Evolutionary conservation across 2,329 filamentous ascomycete genomes (phyloP), one percentile per base, ranked within the genome.

Genomic region (Acrocalymma vagum): DNA sequence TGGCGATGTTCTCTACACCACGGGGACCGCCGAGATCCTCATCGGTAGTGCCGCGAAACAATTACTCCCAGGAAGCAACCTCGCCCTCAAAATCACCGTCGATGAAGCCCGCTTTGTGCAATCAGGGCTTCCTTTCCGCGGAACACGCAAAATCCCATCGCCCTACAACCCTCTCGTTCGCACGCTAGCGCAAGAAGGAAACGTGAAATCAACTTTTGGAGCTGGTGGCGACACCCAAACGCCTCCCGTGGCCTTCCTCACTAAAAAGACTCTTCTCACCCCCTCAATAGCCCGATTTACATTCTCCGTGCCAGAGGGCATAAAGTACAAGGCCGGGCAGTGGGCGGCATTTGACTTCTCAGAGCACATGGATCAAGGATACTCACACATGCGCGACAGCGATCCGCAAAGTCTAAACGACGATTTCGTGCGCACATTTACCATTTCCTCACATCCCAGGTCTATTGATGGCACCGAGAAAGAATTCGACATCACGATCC

Each of bases 391-490:
- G 90, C 77, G 84, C 3, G 85, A 95, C 49, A 83, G 87, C 42
- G 89, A 95, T 52, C 90, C 90, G 5, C 78, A 79, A 50, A 88
- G 84, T 54, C 66, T 95, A 11, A 96, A 95, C 56, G 90, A 95
- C 62, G 90, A 96, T 62, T 92, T 83, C 48, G 76, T 94, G 4
- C 77, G 90, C 18, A 95, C 90, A 0, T 95, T 95, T 60, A 95
- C 90, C 2, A 79, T 95, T 0, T 88, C 86, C 1, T 88, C 80
- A 2, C 68, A 73, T 1, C 81, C 84, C 3, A 22, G 27, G 3
- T 13, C 25, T 2, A 17, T 21, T 11, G 6, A 14, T 3, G 25
- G 9, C 1, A 24, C 51, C 3, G 61, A 63, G 2, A 58, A 75
- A 23, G 77, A 84, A 55, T 78, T 94, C 40, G 84, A 92, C 54